A percentile compares a stretch with the other conserved stretches of the same genome.
These are phyloP conservation scores for Scopulariopsis brevicaulis DNA, from an alignment of 2,329 filamentous ascomycete species.

Conservation along the genomic window DNA sequence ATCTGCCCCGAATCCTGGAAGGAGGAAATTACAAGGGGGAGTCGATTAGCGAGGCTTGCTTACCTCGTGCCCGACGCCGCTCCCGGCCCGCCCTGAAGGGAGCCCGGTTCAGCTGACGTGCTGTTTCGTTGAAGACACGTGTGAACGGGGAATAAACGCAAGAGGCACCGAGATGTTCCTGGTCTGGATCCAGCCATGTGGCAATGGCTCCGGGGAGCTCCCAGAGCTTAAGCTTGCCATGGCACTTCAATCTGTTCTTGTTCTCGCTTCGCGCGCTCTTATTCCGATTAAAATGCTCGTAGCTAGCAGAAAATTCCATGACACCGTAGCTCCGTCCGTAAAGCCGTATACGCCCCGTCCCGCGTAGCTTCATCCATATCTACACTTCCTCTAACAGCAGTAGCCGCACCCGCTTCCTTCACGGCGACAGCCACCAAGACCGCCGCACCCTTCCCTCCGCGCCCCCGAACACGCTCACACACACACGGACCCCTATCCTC, in stretches of 20 bases:
- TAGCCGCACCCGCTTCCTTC: neutral
- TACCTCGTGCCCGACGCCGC: too few species aligned
- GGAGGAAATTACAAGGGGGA: neutral
- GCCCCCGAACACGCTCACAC: slow-evolving; percentile 7
- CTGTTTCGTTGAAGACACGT: too few species aligned
- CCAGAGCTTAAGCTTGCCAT: neutral
- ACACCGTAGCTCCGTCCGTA: neutral
- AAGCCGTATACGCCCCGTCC: neutral
- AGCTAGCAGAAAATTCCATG: neutral
- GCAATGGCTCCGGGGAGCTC: neutral
- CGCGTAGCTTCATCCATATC: neutral
- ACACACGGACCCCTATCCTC: neutral
- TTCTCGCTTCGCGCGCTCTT: neutral
- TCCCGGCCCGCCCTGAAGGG: too few species aligned
- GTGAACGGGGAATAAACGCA: too few species aligned
- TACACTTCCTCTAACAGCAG: neutral
- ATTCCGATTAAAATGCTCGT: neutral
- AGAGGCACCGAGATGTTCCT: too few species aligned
- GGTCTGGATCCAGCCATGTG: too few species aligned
- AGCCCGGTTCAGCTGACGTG: too few species aligned
- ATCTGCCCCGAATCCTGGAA: neutral
- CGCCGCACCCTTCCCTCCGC: slow-evolving; percentile 6
- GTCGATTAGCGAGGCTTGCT: neutral
- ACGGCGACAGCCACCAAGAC: neutral
- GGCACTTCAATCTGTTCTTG: neutral